These are phyloP conservation scores for Globisporangium camurandrum DNA, from an alignment of 352 stramenopile species.

Conservation along the genomic window DNA sequence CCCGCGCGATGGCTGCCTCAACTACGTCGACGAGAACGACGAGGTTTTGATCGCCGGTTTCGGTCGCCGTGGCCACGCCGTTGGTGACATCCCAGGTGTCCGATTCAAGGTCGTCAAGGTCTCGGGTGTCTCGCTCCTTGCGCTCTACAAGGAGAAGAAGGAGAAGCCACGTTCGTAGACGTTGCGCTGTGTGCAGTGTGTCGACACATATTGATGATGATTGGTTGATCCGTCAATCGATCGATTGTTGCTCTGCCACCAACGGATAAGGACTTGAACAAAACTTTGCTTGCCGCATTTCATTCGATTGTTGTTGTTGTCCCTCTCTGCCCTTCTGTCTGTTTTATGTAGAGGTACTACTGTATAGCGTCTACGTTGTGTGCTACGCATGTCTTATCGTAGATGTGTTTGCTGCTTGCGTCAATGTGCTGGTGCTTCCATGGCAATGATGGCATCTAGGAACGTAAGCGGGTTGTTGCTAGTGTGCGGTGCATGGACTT, in stretches of 20 bases:
- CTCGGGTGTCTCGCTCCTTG: conserved; percentile 97
- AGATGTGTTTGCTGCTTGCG: too few species aligned
- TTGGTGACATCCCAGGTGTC: conserved; percentile 99
- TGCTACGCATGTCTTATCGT: too few species aligned
- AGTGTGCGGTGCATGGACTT: too few species aligned
- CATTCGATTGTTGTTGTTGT: background rate
- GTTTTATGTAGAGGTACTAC: too few species aligned
- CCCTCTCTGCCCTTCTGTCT: background rate
- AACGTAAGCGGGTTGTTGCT: too few species aligned
- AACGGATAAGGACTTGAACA: conserved; percentile 17
- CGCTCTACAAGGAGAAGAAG: conserved; percentile 99
- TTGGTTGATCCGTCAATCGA: too few species aligned
- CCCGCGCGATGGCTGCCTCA: conserved; percentile 99
- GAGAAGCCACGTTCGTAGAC: conserved; percentile 98
- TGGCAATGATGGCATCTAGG: too few species aligned
- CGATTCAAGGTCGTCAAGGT: conserved; percentile 99
- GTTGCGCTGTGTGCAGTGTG: conserved; percentile 9
- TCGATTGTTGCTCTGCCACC: conserved; percentile 8
- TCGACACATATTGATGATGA: too few species aligned
- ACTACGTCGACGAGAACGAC: conserved; percentile 99
- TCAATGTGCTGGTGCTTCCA: too few species aligned
- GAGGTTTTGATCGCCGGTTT: conserved; percentile 99
- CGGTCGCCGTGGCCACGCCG: conserved; percentile 98
- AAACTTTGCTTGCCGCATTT: conserved; percentile 17
- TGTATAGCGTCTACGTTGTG: too few species aligned